phyloP scores from a whole-genome alignment of 768 basidiomycete genomes.

The Mycena vitilis region DNA sequence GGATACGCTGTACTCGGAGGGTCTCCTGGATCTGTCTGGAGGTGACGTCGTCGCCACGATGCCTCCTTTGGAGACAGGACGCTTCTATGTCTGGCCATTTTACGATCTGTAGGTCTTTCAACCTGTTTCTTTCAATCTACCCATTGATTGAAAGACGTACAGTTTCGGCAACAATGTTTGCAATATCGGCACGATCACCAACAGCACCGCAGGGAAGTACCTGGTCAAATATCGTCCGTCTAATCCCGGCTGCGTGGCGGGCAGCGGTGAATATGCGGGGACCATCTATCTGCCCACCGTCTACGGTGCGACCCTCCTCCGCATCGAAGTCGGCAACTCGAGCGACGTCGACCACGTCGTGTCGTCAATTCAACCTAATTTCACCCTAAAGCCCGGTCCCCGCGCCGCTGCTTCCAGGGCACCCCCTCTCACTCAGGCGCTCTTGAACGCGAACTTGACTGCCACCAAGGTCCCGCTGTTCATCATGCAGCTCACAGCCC shows the following conservation, averaged over 20 bases:
- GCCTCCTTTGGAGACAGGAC: background rate
- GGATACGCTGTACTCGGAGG: conserved; percentile 24
- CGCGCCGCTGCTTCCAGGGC: background rate
- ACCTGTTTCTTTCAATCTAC: background rate
- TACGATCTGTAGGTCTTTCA: conserved; percentile 22
- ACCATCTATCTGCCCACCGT: conserved; percentile 12
- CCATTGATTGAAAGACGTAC: background rate
- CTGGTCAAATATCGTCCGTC: conserved; percentile 2
- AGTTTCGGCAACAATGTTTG: conserved; percentile 19
- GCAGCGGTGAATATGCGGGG: conserved; percentile 8
- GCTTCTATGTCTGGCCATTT: conserved; percentile 27
- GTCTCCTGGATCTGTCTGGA: conserved; percentile 10
- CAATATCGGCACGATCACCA: conserved; percentile 3
- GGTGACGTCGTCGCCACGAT: conserved; percentile 22
- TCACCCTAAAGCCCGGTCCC: background rate
- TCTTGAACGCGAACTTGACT: conserved; percentile 4
- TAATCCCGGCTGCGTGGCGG: conserved; percentile 7
- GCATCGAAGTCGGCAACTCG: conserved; percentile 11
- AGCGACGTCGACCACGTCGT: conserved; percentile 8
- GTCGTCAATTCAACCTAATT: background rate
- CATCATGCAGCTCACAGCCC: conserved; percentile 16
- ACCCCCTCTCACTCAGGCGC: background rate
- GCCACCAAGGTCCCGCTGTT: background rate
- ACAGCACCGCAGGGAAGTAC: conserved; percentile 5
- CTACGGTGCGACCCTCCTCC: conserved; percentile 10